Evolutionary conservation across 2,329 filamentous ascomycete species (phyloP).

Genomic region (Diaporthe citrichinensis): DNA sequence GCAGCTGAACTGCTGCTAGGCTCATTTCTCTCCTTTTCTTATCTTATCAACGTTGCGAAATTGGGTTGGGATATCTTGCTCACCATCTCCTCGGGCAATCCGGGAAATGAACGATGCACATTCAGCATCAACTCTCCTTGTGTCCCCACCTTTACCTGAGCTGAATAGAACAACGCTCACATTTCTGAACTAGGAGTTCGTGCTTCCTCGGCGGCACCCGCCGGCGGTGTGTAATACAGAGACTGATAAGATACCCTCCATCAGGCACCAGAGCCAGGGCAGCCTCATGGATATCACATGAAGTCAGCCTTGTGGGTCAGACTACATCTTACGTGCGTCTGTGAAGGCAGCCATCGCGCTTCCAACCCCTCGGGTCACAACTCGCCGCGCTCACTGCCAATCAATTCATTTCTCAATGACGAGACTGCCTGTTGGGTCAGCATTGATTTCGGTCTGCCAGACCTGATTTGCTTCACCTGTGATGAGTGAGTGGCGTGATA

Average conservation of each 20-base stretch:
- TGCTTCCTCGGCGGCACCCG: conserved; percentile 9
- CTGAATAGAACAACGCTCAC: neutral
- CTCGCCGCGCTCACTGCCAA: neutral
- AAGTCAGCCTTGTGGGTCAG: neutral
- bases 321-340: neutral
- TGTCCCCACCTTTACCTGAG: neutral
- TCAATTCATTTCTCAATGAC: neutral
- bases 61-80: neutral
- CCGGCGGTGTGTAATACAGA: neutral
- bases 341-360: neutral
- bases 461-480: neutral
- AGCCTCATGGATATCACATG: neutral
- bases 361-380: neutral
- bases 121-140: neutral
- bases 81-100: neutral
- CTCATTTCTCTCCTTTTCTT: neutral
- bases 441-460: neutral
- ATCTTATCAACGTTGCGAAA: neutral
- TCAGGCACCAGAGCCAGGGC: neutral
- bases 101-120: neutral
- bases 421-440: neutral
- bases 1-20: neutral
- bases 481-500: neutral
- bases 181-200: neutral
- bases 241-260: neutral